Percentiles rank a stretch among this genome's conserved stretches.
These are phyloP conservation scores for Alternaria sp. DNA, from an alignment of 2,329 filamentous ascomycete genomes.

Conservation along the genomic window DNA sequence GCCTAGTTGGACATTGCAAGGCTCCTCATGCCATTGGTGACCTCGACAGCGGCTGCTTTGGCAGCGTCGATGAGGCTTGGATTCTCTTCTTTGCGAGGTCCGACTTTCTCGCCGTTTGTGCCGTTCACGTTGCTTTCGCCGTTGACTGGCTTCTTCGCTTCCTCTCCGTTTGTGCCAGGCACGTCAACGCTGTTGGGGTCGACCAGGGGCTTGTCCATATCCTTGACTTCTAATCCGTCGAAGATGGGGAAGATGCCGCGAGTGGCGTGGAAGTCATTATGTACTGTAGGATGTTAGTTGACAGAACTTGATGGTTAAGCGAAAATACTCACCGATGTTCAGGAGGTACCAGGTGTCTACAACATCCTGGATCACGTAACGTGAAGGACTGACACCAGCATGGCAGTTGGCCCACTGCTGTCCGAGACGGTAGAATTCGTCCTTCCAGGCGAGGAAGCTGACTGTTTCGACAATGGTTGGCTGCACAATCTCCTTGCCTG, in stretches of 20 bases:
- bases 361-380: constrained; percentile 78
- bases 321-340: constrained; percentile 77
- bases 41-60: constrained; percentile 36
- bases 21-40: constrained; percentile 39
- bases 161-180: constrained; percentile 13
- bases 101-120: constrained; percentile 21
- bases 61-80: constrained; percentile 30
- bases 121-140: constrained; percentile 16
- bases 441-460: constrained; percentile 97
- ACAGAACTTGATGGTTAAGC: background rate
- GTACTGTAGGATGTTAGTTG: constrained; percentile 63
- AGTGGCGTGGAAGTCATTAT: constrained; percentile 94
- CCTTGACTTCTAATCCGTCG: constrained; percentile 73
- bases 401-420: constrained; percentile 95
- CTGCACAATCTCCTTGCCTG: constrained; percentile 98
- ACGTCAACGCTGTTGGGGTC: constrained; percentile 13
- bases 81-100: constrained; percentile 19
- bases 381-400: constrained; percentile 74
- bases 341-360: constrained; percentile 93
- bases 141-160: constrained; percentile 7
- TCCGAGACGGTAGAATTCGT: constrained; percentile 92
- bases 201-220: constrained; percentile 60
- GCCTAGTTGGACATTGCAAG: constrained; percentile 34
- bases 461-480: constrained; percentile 99
- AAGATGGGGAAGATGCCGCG: constrained; percentile 86